These are phyloP conservation scores for Kwoniella shivajii DNA, from an alignment of 1,284 basidiomycete genomes.

Conservation along the genomic window DNA sequence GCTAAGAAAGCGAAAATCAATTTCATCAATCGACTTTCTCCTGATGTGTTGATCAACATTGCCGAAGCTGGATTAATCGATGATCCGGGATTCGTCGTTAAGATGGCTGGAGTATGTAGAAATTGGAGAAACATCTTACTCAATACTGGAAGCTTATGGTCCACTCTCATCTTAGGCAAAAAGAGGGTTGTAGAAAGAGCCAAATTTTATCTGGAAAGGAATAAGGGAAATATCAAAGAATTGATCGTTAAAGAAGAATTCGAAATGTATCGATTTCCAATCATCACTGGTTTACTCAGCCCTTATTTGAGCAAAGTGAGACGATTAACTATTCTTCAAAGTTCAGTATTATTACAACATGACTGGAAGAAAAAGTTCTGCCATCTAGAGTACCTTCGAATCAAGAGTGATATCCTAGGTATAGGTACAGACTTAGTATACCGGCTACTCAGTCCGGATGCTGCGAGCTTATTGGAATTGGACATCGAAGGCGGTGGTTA, in stretches of 20 bases:
- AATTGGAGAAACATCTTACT: constrained; percentile 33
- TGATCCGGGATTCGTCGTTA: constrained; percentile 24
- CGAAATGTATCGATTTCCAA: constrained; percentile 2
- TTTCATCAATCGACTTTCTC: constrained; percentile 30
- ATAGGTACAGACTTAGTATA: background rate
- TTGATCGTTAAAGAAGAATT: constrained; percentile 16
- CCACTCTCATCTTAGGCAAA: constrained; percentile 23
- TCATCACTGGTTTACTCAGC: constrained; percentile 10
- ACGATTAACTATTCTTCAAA: constrained; percentile 3
- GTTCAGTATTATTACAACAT: background rate
- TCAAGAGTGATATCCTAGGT: background rate
- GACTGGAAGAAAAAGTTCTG: constrained; percentile 10
- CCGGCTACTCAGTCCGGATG: background rate
- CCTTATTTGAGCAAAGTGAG: constrained; percentile 3
- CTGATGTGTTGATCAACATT: constrained; percentile 38
- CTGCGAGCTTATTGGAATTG: background rate
- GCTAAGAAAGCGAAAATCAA: constrained; percentile 22
- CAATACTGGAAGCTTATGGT: constrained; percentile 28
- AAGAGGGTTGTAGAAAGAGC: constrained; percentile 25
- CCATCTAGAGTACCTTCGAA: constrained; percentile 1
- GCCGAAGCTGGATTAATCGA: constrained; percentile 25
- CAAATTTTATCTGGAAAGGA: constrained; percentile 23
- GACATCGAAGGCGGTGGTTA: background rate
- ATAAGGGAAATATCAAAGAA: constrained; percentile 17
- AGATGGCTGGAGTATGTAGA: constrained; percentile 37